A percentile compares a stretch with the other conserved stretches of the same genome.
Conservation (phyloP, 441 rosid species). For the Bocquillonia castaneifolia region DNA sequence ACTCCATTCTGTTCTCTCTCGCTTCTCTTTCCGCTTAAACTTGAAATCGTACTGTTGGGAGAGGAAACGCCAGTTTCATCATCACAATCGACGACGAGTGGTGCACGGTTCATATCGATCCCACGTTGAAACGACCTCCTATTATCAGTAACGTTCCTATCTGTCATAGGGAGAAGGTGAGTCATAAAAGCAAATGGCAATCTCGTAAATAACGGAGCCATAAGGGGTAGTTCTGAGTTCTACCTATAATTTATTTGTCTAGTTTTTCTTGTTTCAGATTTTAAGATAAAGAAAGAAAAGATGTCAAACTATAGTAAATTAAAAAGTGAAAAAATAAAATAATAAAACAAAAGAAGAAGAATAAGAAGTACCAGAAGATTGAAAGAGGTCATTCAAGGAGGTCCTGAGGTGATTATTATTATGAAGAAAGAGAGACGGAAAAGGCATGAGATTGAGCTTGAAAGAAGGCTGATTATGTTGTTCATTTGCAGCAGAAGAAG, state of each 20-base stretch:
- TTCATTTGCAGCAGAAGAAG: too few species aligned
- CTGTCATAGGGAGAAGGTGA: conserved; percentile 28
- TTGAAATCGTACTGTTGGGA: conserved; percentile 77
- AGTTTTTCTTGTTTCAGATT: too few species aligned
- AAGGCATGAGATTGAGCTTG: conserved; percentile 43
- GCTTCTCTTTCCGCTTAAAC: conserved; percentile 62
- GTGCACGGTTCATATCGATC: conserved; percentile 59
- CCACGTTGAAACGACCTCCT: conserved; percentile 48
- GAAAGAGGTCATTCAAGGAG: conserved; percentile 39
- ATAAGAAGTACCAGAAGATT: conserved; percentile 40
- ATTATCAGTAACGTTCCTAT: conserved; percentile 41
- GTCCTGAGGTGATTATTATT: conserved; percentile 25
- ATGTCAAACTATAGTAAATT: too few species aligned
- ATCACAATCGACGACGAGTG: conserved; percentile 43
- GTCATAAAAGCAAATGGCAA: conserved; percentile 9
- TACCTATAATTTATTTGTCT: too few species aligned
- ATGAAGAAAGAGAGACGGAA: conserved; percentile 31
- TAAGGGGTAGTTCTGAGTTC: not conserved
- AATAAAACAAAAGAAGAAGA: not conserved
- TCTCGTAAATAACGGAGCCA: not conserved
- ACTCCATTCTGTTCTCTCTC: conserved; percentile 59
- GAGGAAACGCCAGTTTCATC: conserved; percentile 73
- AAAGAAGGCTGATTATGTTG: conserved; percentile 33
- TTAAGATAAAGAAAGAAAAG: not conserved
- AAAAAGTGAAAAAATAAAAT: not conserved